Percentiles rank a stretch among this genome's conserved stretches.
Conservation (phyloP, 306 rosid species). For the Cicer judaicum region DNA sequence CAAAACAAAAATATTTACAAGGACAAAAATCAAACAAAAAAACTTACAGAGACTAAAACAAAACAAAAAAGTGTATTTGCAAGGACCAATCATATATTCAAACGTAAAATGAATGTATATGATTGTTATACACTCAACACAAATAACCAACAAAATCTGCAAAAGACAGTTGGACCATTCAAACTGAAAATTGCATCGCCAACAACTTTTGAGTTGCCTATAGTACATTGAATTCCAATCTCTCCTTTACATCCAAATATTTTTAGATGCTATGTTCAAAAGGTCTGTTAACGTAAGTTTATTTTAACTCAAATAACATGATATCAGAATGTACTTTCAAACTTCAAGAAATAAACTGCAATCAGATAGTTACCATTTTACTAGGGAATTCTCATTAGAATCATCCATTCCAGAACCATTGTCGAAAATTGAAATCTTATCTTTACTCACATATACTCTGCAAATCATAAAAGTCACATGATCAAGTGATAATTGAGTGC, state of each 20-base stretch:
- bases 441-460: constrained; percentile 53
- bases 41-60: too few relatives aligned
- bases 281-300: neutral
- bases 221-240: neutral
- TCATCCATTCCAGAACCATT: constrained; percentile 78
- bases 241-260: neutral
- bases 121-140: neutral
- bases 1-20: too few relatives aligned
- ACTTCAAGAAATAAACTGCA: neutral
- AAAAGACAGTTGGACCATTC: neutral
- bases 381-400: constrained; percentile 58
- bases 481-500: constrained; percentile 2
- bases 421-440: constrained; percentile 62
- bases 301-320: constrained; percentile 2
- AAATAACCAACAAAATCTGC: constrained; percentile 5
- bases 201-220: too few relatives aligned
- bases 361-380: constrained; percentile 56
- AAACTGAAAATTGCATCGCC: neutral
- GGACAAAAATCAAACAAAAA: too few relatives aligned
- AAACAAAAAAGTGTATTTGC: too few relatives aligned
- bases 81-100: too few relatives aligned
- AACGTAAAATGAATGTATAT: neutral
- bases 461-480: constrained; percentile 28
- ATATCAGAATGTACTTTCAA: neutral
- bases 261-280: neutral